Conservation (phyloP, 2,329 filamentous ascomycete genomes). For the Pseudogymnoascus sp. region DNA sequence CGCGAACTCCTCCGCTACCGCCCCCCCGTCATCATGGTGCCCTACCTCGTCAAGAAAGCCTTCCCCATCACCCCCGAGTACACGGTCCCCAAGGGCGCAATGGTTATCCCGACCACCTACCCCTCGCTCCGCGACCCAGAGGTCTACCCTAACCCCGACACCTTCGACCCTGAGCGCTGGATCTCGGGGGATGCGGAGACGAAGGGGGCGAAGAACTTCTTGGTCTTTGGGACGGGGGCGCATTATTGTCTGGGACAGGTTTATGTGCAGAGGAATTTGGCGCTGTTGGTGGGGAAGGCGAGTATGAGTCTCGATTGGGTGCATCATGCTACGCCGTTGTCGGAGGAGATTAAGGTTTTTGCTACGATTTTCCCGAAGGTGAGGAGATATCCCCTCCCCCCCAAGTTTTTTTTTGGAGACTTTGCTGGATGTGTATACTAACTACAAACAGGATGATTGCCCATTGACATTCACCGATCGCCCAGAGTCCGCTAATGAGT, state of each 20-base stretch:
- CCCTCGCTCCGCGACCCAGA: slow-evolving; percentile 87
- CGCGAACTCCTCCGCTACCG: slow-evolving; percentile 88
- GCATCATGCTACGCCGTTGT: slow-evolving; percentile 73
- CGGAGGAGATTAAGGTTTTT: slow-evolving; percentile 96
- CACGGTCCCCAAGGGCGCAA: slow-evolving; percentile 89
- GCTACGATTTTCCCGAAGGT: slow-evolving; percentile 97
- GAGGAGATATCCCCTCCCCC: slow-evolving; percentile 30
- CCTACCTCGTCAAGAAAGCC: slow-evolving; percentile 87
- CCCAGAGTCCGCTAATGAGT: slow-evolving; percentile 4
- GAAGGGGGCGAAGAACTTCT: slow-evolving; percentile 82
- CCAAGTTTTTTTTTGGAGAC: background rate
- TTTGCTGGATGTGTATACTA: slow-evolving; percentile 21
- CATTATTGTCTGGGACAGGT: slow-evolving; percentile 95
- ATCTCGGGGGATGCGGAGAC: slow-evolving; percentile 76
- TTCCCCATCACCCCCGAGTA: slow-evolving; percentile 86
- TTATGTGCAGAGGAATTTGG: slow-evolving; percentile 84
- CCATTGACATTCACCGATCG: slow-evolving; percentile 57
- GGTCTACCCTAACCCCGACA: slow-evolving; percentile 81
- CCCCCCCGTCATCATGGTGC: slow-evolving; percentile 94
- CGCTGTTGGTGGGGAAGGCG: slow-evolving; percentile 83
- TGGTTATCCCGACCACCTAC: slow-evolving; percentile 90
- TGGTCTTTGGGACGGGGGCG: slow-evolving; percentile 91
- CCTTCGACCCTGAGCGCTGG: slow-evolving; percentile 86
- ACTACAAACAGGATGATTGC: slow-evolving; percentile 62
- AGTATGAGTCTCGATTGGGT: slow-evolving; percentile 82